Evolutionary conservation across 2,329 filamentous ascomycete species (phyloP).

Genomic region (Pseudophaeomoniella oleicola): DNA sequence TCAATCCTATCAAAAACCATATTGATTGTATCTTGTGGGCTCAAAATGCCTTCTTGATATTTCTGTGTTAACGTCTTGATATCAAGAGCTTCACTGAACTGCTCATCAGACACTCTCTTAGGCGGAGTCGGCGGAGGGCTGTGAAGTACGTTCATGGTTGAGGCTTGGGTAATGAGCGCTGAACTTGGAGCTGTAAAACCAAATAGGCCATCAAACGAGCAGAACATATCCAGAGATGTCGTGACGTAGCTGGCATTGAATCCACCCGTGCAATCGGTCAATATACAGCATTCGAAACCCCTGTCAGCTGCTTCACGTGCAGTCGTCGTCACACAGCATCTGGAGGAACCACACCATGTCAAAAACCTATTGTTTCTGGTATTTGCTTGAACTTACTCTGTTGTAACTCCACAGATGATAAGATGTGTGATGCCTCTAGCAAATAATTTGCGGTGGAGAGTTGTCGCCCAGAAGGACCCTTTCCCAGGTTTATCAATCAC

Average conservation of each 20-base stretch:
- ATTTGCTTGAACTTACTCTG: slow-evolving; percentile 24
- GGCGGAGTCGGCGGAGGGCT: slow-evolving; percentile 4
- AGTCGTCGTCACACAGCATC: slow-evolving; percentile 41
- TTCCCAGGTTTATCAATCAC: slow-evolving; percentile 46
- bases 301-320: slow-evolving; percentile 43
- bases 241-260: slow-evolving; percentile 20
- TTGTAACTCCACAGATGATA: slow-evolving; percentile 42
- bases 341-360: slow-evolving; percentile 5
- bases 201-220: slow-evolving; percentile 21
- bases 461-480: slow-evolving; percentile 44
- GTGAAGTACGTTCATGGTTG: not conserved
- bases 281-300: slow-evolving; percentile 45
- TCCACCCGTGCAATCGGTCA: slow-evolving; percentile 27
- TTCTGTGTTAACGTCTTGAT: not conserved
- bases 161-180: not conserved
- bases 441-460: slow-evolving; percentile 36
- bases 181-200: slow-evolving; percentile 12
- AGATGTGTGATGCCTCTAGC: slow-evolving; percentile 43
- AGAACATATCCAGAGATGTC: slow-evolving; percentile 21
- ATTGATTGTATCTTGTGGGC: slow-evolving; percentile 1
- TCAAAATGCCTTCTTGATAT: not conserved
- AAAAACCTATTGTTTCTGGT: not conserved
- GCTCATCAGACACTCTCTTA: not conserved
- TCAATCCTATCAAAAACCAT: slow-evolving; percentile 32
- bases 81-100: not conserved